These are phyloP conservation scores for Salinomyces thailandicus DNA, from an alignment of 2,329 filamentous ascomycete species.

Conservation along the genomic window DNA sequence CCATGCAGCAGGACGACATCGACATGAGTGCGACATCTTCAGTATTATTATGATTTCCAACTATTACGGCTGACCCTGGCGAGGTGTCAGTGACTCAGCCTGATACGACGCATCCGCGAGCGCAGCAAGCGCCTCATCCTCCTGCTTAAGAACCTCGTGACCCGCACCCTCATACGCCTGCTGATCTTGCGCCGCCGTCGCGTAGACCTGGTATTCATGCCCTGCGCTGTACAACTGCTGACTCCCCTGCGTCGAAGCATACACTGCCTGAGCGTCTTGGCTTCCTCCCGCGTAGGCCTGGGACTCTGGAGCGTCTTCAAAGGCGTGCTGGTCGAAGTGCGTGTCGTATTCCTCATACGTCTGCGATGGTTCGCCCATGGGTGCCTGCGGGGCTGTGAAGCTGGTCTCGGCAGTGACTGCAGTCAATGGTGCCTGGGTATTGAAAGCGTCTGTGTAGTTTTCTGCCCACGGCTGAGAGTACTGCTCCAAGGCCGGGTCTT, in stretches of 20 bases:
- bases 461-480: conserved; percentile 14
- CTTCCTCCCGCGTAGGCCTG: neutral
- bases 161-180: conserved; percentile 16
- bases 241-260: no score
- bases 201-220: neutral
- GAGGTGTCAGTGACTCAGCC: conserved; percentile 30
- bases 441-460: conserved; percentile 8
- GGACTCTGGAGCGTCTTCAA: neutral
- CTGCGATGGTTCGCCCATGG: conserved; percentile 1
- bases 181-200: conserved; percentile 4
- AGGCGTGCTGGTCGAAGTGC: conserved; percentile 5
- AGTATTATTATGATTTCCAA: no score
- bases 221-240: neutral
- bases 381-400: conserved; percentile 1
- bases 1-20: no score
- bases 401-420: conserved; percentile 3
- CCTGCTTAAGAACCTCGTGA: conserved; percentile 7
- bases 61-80: no score
- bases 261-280: no score
- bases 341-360: conserved; percentile 1
- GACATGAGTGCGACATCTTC: no score
- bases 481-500: conserved; percentile 17
- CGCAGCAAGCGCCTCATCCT: conserved; percentile 6
- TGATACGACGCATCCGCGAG: conserved; percentile 13
- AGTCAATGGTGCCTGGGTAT: conserved; percentile 7